Evolutionary conservation across 352 stramenopile genomes (phyloP).

Genomic region (Saprolegnia diclina): DNA sequence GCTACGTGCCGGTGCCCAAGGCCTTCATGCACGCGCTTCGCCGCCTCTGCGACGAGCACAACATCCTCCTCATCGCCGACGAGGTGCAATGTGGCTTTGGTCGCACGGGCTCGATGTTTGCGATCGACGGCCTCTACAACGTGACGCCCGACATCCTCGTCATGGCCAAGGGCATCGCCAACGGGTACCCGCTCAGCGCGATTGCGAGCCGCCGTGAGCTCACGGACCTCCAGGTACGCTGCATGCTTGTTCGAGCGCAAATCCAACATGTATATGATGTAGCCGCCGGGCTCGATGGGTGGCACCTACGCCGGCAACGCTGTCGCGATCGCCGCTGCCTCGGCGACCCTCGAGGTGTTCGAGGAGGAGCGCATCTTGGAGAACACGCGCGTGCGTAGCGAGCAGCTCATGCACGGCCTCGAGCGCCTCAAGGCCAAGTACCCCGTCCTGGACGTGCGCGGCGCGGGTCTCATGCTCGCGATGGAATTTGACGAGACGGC

Average conservation of each 20-base stretch:
- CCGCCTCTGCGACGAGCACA: conserved; percentile 86
- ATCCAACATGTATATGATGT: no score
- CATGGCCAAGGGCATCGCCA: conserved; percentile 92
- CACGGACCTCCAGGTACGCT: conserved; percentile 51
- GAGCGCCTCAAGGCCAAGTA: conserved; percentile 70
- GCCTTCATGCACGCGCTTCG: conserved; percentile 89
- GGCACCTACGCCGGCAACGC: conserved; percentile 91
- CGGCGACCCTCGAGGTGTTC: conserved; percentile 84
- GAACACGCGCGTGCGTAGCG: conserved; percentile 68
- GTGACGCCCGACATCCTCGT: conserved; percentile 88
- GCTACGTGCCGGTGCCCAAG: conserved; percentile 87
- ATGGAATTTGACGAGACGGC: conserved; percentile 84
- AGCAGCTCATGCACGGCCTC: conserved; percentile 71
- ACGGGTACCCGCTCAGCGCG: conserved; percentile 86
- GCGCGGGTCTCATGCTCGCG: conserved; percentile 89
- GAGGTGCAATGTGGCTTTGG: conserved; percentile 90
- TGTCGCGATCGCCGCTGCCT: conserved; percentile 85
- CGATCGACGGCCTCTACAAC: conserved; percentile 77
- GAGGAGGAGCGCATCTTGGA: conserved; percentile 84
- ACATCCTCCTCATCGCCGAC: conserved; percentile 91
- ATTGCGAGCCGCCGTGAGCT: conserved; percentile 86
- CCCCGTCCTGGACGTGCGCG: conserved; percentile 82
- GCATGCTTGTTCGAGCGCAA: not conserved
- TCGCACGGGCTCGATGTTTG: conserved; percentile 83
- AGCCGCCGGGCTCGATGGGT: conserved; percentile 85